These are phyloP conservation scores for Begonia peltatifolia DNA, from an alignment of 306 rosid genomes.

Conservation along the genomic window DNA sequence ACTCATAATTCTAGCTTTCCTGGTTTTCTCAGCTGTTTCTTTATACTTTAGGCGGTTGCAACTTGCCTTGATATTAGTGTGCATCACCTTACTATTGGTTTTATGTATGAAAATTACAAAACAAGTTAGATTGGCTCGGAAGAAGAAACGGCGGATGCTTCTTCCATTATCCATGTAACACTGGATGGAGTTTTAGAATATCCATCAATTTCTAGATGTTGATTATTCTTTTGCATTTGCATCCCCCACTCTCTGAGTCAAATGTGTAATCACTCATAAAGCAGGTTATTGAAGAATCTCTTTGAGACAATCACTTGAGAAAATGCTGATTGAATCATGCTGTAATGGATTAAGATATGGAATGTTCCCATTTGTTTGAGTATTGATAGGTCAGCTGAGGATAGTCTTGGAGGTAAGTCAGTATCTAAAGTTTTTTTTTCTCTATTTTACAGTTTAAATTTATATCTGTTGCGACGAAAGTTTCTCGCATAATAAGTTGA, in stretches of 20 bases:
- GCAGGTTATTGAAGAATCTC: not conserved
- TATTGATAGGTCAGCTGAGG: not conserved
- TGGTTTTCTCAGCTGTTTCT: constrained; percentile 88
- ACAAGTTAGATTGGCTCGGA: constrained; percentile 92
- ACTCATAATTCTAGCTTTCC: constrained; percentile 74
- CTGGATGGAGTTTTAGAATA: constrained; percentile 16
- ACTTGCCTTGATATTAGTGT: constrained; percentile 61
- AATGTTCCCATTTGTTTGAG: too few species aligned
- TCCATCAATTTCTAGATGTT: constrained; percentile 7
- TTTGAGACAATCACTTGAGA: not conserved
- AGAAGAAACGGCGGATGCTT: constrained; percentile 97
- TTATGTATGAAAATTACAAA: constrained; percentile 89
- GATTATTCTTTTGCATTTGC: constrained; percentile 2
- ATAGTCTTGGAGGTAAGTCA: not conserved
- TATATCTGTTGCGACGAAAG: not conserved
- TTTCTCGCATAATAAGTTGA: too few species aligned
- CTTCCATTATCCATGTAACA: constrained; percentile 92
- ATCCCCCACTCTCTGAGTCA: not conserved
- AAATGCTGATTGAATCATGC: not conserved
- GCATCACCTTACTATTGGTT: constrained; percentile 64
- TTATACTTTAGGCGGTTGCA: constrained; percentile 80
- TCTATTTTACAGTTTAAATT: not conserved
- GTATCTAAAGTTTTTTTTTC: not conserved
- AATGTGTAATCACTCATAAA: not conserved
- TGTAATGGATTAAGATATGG: not conserved